phyloP scores from a whole-genome alignment of 2,329 filamentous ascomycete genomes.

The Byssoonygena ceratinophila region DNA sequence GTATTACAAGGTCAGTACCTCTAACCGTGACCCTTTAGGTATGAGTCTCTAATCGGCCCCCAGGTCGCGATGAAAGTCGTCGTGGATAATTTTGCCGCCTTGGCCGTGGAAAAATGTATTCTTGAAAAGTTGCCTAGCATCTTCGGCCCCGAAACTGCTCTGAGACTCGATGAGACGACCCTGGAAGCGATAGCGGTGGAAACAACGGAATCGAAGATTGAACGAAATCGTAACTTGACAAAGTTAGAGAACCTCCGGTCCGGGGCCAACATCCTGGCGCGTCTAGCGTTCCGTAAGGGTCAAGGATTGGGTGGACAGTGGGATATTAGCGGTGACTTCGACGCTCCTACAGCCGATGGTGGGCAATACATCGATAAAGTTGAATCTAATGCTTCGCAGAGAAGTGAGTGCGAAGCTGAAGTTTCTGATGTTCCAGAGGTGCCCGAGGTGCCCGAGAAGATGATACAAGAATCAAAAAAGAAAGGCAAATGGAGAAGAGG shows the following conservation, averaged over 20 bases:
- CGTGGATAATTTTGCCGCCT: constrained; percentile 32
- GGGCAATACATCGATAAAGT: background rate
- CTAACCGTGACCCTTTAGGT: background rate
- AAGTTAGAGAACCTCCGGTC: constrained; percentile 8
- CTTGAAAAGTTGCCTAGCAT: constrained; percentile 10
- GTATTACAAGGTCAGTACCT: constrained; percentile 37
- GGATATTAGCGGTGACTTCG: background rate
- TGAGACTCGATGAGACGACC: constrained; percentile 7
- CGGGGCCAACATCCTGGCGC: constrained; percentile 5
- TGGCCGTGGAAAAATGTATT: constrained; percentile 28
- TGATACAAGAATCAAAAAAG: no score
- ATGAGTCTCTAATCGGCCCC: background rate
- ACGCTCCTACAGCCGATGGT: background rate
- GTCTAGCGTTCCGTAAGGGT: background rate
- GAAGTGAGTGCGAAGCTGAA: background rate
- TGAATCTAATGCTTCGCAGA: background rate
- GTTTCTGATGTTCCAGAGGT: no score
- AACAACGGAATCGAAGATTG: constrained; percentile 6
- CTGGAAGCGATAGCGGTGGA: constrained; percentile 12
- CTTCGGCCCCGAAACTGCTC: constrained; percentile 11
- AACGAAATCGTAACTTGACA: constrained; percentile 3
- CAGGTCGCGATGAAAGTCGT: constrained; percentile 35
- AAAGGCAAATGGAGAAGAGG: no score
- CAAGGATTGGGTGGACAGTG: background rate
- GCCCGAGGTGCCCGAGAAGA: no score